Evolutionary conservation across 345 rosid genomes (phyloP), one percentile per base, ranked within the genome.

Genomic region (Sonneratia alba): DNA sequence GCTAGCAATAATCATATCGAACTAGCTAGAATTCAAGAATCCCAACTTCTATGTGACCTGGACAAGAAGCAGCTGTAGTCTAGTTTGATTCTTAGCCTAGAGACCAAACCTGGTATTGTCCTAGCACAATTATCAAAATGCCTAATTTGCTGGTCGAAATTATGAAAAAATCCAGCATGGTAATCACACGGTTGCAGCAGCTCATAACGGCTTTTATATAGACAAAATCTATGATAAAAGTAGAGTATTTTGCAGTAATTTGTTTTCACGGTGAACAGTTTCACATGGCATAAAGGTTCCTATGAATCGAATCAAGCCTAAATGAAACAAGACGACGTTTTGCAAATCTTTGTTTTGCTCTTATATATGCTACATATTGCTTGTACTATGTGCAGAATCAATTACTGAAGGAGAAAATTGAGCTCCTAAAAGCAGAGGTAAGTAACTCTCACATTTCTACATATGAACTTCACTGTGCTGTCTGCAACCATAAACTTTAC

Each of bases 401-500:
- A 67, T 73, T 94, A 27, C 72, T 87, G 9, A 79, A 67, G 36
- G 93, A 87, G 72, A 87, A 83, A 71, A 85, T 91, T 37, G 89
- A 86, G 80, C 85, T 78, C 79, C 83, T 91, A 40, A 88, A 78
- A 68, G 82, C 78, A 70, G 85, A 83, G 95, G 98, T 94, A 84
- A 15, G 36, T 68, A 21, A n/a, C 1, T 14, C 32, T 27, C 32
- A 27, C 15, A 43, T 48, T 13, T n/a, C 18, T 53, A 53, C 6
- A 19, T 3, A 4, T 4, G 22, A 53, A 18, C 22, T 53, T 53
- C 22, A 21, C 0, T 18, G 59, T 49, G 7, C 22, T 53, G 24
- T 53, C 37, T 38, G 48, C 27, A 67, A 45, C 48, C 42, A 1
- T 9, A 65, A 4, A 22, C 9, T 32, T 4, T 62, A 27, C 66